Conservation (phyloP, 2,329 filamentous ascomycete species). For the Aspergillus quadricinctus region DNA sequence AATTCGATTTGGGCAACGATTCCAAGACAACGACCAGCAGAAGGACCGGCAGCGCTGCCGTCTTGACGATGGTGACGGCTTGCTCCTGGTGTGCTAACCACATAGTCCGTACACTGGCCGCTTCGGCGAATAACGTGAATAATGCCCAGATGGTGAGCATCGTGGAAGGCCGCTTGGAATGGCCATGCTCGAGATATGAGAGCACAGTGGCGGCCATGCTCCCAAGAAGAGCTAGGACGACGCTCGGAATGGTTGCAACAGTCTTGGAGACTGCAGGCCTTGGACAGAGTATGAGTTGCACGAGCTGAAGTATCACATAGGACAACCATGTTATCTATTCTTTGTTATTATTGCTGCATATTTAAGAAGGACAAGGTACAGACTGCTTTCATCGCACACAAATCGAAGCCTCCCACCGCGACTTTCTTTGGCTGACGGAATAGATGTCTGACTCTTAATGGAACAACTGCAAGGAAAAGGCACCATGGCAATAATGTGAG, state of each 20-base stretch:
- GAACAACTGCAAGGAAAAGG: too few relatives aligned
- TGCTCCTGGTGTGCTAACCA: constrained; percentile 1
- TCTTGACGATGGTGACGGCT: constrained; percentile 31
- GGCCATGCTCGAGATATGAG: constrained; percentile 18
- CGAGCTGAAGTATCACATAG: too few relatives aligned
- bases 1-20: constrained; percentile 27
- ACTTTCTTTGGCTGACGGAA: too few relatives aligned
- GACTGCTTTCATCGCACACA: too few relatives aligned
- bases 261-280: constrained; percentile 16
- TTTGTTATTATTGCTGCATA: too few relatives aligned
- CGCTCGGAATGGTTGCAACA: constrained; percentile 15
- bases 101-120: constrained; percentile 35
- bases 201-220: constrained; percentile 13
- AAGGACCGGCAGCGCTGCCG: constrained; percentile 34
- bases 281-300: too few relatives aligned
- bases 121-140: constrained; percentile 38
- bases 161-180: constrained; percentile 16
- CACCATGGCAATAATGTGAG: too few relatives aligned
- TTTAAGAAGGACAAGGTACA: too few relatives aligned
- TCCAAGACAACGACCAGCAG: constrained; percentile 28
- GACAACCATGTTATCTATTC: too few relatives aligned
- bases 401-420: too few relatives aligned
- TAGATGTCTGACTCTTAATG: too few relatives aligned
- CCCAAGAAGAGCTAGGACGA: constrained; percentile 11
- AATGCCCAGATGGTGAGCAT: constrained; percentile 36